Conservation (phyloP, 2,329 filamentous ascomycete species). For the Fusarium sp. region DNA sequence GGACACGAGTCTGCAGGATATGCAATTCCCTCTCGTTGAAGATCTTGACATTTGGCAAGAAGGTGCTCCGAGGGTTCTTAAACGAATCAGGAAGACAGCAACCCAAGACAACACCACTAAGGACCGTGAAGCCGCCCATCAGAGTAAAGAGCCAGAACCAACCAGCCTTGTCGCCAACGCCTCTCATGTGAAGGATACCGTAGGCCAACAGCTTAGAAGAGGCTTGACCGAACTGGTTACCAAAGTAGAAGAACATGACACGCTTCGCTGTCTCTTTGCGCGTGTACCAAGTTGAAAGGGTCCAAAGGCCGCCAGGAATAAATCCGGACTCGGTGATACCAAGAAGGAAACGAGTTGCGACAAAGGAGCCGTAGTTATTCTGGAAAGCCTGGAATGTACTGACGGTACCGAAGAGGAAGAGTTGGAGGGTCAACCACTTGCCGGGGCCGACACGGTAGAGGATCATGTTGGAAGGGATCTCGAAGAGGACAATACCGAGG, state of each 20-base stretch:
- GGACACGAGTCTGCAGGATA: constrained; percentile 60
- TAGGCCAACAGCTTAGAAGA: constrained; percentile 59
- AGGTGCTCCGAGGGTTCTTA: constrained; percentile 59
- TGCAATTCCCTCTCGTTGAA: constrained; percentile 60
- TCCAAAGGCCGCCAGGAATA: constrained; percentile 67
- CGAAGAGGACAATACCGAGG: constrained; percentile 63
- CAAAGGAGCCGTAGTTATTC: constrained; percentile 61
- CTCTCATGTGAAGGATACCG: constrained; percentile 65
- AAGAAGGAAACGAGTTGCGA: constrained; percentile 66
- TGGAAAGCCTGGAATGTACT: constrained; percentile 70
- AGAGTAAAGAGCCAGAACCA: constrained; percentile 71
- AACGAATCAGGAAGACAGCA: constrained; percentile 63
- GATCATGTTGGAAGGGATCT: constrained; percentile 58
- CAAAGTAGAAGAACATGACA: constrained; percentile 69
- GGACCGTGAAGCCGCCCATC: constrained; percentile 68
- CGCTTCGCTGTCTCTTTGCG: constrained; percentile 66
- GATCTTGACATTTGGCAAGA: constrained; percentile 53
- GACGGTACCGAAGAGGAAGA: constrained; percentile 68
- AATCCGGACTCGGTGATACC: constrained; percentile 69
- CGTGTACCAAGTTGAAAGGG: constrained; percentile 70
- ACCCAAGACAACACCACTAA: constrained; percentile 59
- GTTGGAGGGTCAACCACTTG: constrained; percentile 68
- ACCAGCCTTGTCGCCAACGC: constrained; percentile 62
- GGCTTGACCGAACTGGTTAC: constrained; percentile 65
- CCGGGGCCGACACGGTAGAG: constrained; percentile 58